phyloP scores from a whole-genome alignment of 2,329 filamentous ascomycete species.

The Biscogniauxia sp. region DNA sequence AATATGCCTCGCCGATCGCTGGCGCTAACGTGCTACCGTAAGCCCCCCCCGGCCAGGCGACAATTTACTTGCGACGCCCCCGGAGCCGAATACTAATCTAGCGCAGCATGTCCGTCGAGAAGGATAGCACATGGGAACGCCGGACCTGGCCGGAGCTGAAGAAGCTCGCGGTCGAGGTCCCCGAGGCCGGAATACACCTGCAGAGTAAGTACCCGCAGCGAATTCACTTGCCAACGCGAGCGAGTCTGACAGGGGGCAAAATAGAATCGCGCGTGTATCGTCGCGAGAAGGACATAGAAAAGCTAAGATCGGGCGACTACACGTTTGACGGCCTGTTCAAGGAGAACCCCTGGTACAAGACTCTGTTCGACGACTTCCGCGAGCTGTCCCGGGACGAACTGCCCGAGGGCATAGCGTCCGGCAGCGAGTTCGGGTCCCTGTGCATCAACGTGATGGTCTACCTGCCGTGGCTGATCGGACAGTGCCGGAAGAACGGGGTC shows the following conservation, averaged over 20 bases:
- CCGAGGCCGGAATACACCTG: slow-evolving; percentile 34
- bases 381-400: slow-evolving; percentile 58
- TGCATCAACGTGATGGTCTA: slow-evolving; percentile 92
- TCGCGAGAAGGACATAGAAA: slow-evolving; percentile 60
- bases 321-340: slow-evolving; percentile 67
- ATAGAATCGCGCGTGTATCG: slow-evolving; percentile 49
- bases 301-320: slow-evolving; percentile 33
- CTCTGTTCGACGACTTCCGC: slow-evolving; percentile 69
- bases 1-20: slow-evolving; percentile 67
- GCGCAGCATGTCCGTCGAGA: slow-evolving; percentile 27
- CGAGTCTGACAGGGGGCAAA: not conserved
- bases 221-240: not conserved
- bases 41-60: slow-evolving; percentile 9
- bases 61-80: not conserved
- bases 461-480: slow-evolving; percentile 78
- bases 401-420: slow-evolving; percentile 65
- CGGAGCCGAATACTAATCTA: slow-evolving; percentile 5
- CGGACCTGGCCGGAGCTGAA: slow-evolving; percentile 31
- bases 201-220: slow-evolving; percentile 22
- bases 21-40: slow-evolving; percentile 35
- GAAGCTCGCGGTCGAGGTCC: slow-evolving; percentile 31
- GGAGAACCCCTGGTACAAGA: slow-evolving; percentile 70
- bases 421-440: slow-evolving; percentile 74
- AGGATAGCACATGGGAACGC: slow-evolving; percentile 31
- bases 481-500: slow-evolving; percentile 73